These are phyloP conservation scores for Aspergillus kassunensis DNA, from an alignment of 495 filamentous ascomycete species.

Conservation along the genomic window DNA sequence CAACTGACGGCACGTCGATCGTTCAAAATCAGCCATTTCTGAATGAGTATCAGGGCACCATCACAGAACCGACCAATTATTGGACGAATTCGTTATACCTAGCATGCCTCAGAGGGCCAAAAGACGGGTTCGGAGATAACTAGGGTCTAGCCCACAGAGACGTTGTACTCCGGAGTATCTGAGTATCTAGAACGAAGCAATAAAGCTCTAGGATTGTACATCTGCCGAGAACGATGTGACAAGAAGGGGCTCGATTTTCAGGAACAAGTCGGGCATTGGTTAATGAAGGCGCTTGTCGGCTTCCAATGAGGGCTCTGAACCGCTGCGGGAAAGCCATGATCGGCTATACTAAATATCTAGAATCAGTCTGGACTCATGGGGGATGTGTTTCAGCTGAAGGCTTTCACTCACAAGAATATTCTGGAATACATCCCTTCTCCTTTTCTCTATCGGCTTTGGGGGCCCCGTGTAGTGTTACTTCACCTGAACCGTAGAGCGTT, in stretches of 20 bases:
- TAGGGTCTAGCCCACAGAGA: background rate
- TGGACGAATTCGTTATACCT: no score
- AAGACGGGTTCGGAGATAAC: background rate
- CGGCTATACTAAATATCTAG: background rate
- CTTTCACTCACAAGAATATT: background rate
- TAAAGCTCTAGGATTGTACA: background rate
- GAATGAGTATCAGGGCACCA: no score
- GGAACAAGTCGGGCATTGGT: background rate
- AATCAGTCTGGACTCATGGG: background rate
- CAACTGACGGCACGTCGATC: slow-evolving; percentile 5
- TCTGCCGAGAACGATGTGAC: background rate
- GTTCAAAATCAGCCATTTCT: background rate
- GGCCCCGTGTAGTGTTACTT: background rate
- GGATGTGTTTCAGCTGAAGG: background rate
- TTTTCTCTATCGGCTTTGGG: no score
- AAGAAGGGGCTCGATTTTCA: background rate
- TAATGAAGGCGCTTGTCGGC: background rate
- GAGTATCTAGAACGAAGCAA: background rate
- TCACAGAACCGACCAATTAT: no score
- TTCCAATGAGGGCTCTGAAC: background rate
- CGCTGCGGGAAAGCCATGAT: background rate
- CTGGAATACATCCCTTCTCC: background rate
- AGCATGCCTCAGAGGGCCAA: background rate
- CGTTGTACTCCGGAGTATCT: no score
- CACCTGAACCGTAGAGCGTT: background rate